Percentiles rank a stretch among this genome's conserved stretches.
Conservation (phyloP, 495 filamentous ascomycete genomes). For the Penicillium maclennaniae region DNA sequence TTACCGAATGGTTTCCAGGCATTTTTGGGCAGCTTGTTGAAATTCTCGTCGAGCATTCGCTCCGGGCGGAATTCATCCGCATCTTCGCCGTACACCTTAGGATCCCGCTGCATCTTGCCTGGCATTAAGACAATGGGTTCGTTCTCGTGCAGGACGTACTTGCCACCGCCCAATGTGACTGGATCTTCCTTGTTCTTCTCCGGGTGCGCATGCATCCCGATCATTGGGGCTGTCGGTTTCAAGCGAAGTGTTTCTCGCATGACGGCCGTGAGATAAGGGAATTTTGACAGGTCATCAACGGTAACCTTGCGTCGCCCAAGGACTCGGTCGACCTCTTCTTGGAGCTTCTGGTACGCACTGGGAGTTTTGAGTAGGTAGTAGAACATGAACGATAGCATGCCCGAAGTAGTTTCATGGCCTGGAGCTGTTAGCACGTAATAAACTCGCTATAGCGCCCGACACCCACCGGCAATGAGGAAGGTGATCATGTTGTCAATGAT, state of each 20-base stretch:
- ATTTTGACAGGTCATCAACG: slow-evolving; percentile 62
- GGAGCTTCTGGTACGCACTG: slow-evolving; percentile 52
- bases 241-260: slow-evolving; percentile 71
- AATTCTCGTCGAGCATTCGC: slow-evolving; percentile 61
- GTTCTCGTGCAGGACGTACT: slow-evolving; percentile 57
- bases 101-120: slow-evolving; percentile 61
- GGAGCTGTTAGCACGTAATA: slow-evolving; percentile 10
- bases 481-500: slow-evolving; percentile 71
- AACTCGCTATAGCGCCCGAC: neutral
- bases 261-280: slow-evolving; percentile 61
- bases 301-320: slow-evolving; percentile 60
- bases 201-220: slow-evolving; percentile 37
- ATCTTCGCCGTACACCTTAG: slow-evolving; percentile 58
- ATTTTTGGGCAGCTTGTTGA: slow-evolving; percentile 52
- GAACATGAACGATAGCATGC: slow-evolving; percentile 51
- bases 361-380: slow-evolving; percentile 62
- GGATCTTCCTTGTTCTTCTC: slow-evolving; percentile 51
- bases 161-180: slow-evolving; percentile 50
- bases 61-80: slow-evolving; percentile 62
- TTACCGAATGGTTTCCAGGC: slow-evolving; percentile 64
- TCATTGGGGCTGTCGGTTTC: slow-evolving; percentile 53
- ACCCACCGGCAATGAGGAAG: slow-evolving; percentile 56
- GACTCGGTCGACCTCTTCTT: slow-evolving; percentile 64
- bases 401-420: slow-evolving; percentile 73
- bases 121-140: slow-evolving; percentile 55